A percentile compares a stretch with the other conserved stretches of the same genome.
Evolutionary conservation across 2,329 filamentous ascomycete species (phyloP).

Genomic region (Fusarium beomiforme): DNA sequence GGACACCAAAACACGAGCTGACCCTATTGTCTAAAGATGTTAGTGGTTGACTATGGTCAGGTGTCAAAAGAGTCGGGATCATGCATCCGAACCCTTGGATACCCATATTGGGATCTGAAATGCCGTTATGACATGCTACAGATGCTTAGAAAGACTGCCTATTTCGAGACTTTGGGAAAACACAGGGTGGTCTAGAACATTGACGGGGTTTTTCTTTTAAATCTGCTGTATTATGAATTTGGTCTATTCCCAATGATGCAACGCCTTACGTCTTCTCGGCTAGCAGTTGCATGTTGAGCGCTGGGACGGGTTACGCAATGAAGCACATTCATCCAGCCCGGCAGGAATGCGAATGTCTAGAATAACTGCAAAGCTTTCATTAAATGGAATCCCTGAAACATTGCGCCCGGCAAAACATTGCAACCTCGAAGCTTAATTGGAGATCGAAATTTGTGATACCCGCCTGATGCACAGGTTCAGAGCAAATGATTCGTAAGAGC

Average conservation of each 20-base stretch:
- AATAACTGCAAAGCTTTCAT: background rate
- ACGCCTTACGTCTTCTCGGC: background rate
- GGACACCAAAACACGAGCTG: constrained; percentile 4
- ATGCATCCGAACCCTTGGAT: background rate
- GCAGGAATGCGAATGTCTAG: background rate
- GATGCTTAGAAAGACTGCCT: background rate
- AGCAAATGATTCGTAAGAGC: background rate
- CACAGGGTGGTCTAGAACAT: background rate
- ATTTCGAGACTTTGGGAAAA: background rate
- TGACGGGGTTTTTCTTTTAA: background rate
- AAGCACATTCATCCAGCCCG: background rate
- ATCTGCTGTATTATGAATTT: background rate
- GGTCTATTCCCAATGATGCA: background rate
- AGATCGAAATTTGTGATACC: background rate
- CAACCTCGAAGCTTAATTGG: background rate
- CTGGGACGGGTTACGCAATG: background rate
- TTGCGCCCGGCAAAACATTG: background rate
- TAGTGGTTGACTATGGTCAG: background rate
- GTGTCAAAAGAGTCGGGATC: background rate
- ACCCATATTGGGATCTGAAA: background rate
- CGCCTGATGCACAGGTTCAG: background rate
- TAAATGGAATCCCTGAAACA: background rate
- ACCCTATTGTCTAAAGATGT: background rate
- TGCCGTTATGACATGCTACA: background rate
- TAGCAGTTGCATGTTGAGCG: background rate